Base-by-base conservation (phyloP, 352 stramenopile species). In the Ophiocytium majus region DNA sequence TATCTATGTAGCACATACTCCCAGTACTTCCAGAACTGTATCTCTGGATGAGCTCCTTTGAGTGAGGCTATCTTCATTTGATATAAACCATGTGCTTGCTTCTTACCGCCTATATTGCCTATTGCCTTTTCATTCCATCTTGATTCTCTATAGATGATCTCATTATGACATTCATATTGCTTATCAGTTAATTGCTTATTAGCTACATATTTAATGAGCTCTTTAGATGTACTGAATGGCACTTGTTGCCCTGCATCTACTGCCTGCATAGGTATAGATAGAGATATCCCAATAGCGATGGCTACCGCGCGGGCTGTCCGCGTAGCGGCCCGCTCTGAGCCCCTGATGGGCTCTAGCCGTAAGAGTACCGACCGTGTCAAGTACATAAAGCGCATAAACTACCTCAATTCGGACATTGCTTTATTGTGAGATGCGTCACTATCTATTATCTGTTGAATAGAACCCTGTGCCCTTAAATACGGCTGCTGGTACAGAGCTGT, bases 361-460 rank as follows among this genome's bases (percentile, higher is more conserved):
- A 28, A 71, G 57, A 71, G 57, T 71, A 71, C 57, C 57, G 57
- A 71, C 19, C 57, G 23, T 71, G 57, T 71, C 57, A 71, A 71
- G 57, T 71, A 71, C 28, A 23, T 71, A 71, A 71, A 23, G 19
- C 23, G 23, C 28, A 71, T 28, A 71, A 71, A 71, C 28, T 28
- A 71, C 57, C 57, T 71, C 57, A 71, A 71, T 23, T 71, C 57
- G 57, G 57, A 71, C 57, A 71, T 71, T 23, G 19, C 23, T 71
- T 23, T 71, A 71, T 23, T 71, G 57, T 71, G 57, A 71, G 28
- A 23, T 71, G 28, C 19, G 28, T 71, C n/a, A n/a, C n/a, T 71
- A 71, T 71, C 57, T 71, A 71, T 71, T 71, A 71, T 71, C 57
- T 71, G 57, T 71, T 71, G 57, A 71, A 71, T 71, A 71, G 57